phyloP scores from a whole-genome alignment of 306 rosid genomes.

The Rubus idaeus region DNA sequence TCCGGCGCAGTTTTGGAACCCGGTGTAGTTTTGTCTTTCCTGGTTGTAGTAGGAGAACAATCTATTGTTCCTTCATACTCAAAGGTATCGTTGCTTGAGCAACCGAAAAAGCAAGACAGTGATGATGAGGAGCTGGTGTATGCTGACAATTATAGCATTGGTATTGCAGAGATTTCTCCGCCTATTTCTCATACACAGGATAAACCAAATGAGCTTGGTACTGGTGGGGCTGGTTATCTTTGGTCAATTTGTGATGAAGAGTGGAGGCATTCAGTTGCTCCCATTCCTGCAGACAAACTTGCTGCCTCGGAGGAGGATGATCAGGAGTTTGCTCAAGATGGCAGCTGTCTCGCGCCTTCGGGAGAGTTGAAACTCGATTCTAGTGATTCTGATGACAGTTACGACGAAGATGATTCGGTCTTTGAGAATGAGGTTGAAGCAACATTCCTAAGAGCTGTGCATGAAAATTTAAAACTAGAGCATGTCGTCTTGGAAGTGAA shows the following conservation, averaged over 20 bases:
- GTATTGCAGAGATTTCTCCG: slow-evolving; percentile 38
- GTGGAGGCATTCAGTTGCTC: slow-evolving; percentile 97
- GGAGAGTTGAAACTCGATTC: slow-evolving; percentile 70
- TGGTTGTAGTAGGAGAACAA: slow-evolving; percentile 73
- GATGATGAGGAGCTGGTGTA: slow-evolving; percentile 92
- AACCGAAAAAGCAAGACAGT: slow-evolving; percentile 79
- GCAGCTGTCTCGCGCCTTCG: slow-evolving; percentile 59
- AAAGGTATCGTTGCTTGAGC: slow-evolving; percentile 72
- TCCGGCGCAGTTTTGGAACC: slow-evolving; percentile 82
- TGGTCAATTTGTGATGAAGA: slow-evolving; percentile 93
- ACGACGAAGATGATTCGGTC: slow-evolving; percentile 45
- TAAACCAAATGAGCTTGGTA: slow-evolving; percentile 53
- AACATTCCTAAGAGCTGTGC: slow-evolving; percentile 82
- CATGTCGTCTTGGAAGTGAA: slow-evolving; percentile 75
- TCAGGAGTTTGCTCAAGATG: slow-evolving; percentile 55
- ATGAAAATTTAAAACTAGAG: slow-evolving; percentile 70
- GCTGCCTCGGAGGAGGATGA: slow-evolving; percentile 55
- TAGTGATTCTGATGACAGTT: slow-evolving; percentile 61
- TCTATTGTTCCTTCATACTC: slow-evolving; percentile 83
- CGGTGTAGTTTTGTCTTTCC: slow-evolving; percentile 86
- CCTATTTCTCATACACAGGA: not conserved
- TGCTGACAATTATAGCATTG: slow-evolving; percentile 66
- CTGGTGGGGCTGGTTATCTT: slow-evolving; percentile 78
- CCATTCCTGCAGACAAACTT: slow-evolving; percentile 78
- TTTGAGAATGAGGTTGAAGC: slow-evolving; percentile 97